Evolutionary conservation across 306 rosid genomes (phyloP).

Genomic region (Bauhinia variegata): DNA sequence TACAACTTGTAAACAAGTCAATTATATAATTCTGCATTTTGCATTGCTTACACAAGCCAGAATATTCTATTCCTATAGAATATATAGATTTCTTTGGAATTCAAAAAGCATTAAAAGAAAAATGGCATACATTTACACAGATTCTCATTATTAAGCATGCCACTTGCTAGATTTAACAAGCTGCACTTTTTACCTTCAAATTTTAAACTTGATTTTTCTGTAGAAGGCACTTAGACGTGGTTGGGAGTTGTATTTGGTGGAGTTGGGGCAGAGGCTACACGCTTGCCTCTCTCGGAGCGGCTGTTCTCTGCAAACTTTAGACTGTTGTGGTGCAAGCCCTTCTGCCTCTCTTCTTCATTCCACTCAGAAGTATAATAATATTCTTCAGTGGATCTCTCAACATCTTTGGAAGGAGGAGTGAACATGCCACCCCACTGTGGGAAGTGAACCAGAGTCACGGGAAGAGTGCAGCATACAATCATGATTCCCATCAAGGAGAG

Average conservation of each 20-base stretch:
- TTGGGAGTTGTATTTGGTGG: conserved; percentile 73
- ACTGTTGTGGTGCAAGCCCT: conserved; percentile 66
- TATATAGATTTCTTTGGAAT: neutral
- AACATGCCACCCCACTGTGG: conserved; percentile 98
- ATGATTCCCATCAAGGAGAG: conserved; percentile 72
- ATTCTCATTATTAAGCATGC: conserved; percentile 8
- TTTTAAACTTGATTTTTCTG: neutral
- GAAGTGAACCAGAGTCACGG: conserved; percentile 72
- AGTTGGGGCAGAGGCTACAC: conserved; percentile 65
- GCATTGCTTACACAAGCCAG: conserved; percentile 16
- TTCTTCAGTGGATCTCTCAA: conserved; percentile 55
- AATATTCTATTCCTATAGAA: conserved; percentile 26
- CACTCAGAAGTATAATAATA: conserved; percentile 73
- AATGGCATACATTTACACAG: neutral
- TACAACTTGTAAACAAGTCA: conserved; percentile 13
- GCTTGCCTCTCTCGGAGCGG: conserved; percentile 80
- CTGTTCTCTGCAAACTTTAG: conserved; percentile 86
- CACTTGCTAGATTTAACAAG: no score
- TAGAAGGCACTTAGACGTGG: conserved; percentile 37
- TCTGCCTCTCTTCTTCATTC: conserved; percentile 67
- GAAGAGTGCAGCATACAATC: conserved; percentile 78
- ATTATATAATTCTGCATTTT: neutral
- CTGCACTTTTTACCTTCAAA: neutral
- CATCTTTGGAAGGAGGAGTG: conserved; percentile 64
- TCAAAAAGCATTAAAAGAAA: neutral